Percentiles rank a stretch among this genome's conserved stretches.
These are phyloP conservation scores for Urostyla sp. DNA, from an alignment of 73 alveolate genomes.

Conservation along the genomic window DNA sequence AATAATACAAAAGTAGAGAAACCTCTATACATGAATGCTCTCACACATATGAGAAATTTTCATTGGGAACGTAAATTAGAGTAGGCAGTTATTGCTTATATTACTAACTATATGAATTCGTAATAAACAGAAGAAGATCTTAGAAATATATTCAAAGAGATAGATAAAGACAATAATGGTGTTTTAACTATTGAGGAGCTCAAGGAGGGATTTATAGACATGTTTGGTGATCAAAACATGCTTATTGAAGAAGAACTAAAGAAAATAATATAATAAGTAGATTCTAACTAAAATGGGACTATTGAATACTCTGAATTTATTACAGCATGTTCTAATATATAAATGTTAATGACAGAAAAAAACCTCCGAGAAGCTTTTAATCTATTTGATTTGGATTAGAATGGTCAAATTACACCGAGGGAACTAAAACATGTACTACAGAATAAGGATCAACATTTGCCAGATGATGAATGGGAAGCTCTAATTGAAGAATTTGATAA, in stretches of 20 bases:
- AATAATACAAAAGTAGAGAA: constrained; percentile 47
- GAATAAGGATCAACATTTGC: constrained; percentile 10
- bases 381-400: constrained; percentile 51
- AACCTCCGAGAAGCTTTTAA: constrained; percentile 50
- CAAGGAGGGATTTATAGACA: constrained; percentile 56
- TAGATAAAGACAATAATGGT: constrained; percentile 63
- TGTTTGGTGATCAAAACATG: constrained; percentile 54
- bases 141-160: constrained; percentile 29
- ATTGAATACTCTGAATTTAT: constrained; percentile 70
- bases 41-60: constrained; percentile 58
- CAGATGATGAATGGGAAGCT: constrained; percentile 60
- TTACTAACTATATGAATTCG: constrained; percentile 63
- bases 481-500: constrained; percentile 60
- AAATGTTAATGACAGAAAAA: constrained; percentile 29
- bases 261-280: constrained; percentile 57
- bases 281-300: constrained; percentile 56
- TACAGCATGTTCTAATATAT: constrained; percentile 48
- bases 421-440: constrained; percentile 56
- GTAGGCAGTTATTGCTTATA: constrained; percentile 66
- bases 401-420: constrained; percentile 56
- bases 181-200: constrained; percentile 60
- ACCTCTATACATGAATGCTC: constrained; percentile 44
- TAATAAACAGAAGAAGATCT: constrained; percentile 41
- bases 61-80: constrained; percentile 66
- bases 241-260: constrained; percentile 49